phyloP scores from a whole-genome alignment of 495 filamentous ascomycete species.

The Lophiotrema nucula region DNA sequence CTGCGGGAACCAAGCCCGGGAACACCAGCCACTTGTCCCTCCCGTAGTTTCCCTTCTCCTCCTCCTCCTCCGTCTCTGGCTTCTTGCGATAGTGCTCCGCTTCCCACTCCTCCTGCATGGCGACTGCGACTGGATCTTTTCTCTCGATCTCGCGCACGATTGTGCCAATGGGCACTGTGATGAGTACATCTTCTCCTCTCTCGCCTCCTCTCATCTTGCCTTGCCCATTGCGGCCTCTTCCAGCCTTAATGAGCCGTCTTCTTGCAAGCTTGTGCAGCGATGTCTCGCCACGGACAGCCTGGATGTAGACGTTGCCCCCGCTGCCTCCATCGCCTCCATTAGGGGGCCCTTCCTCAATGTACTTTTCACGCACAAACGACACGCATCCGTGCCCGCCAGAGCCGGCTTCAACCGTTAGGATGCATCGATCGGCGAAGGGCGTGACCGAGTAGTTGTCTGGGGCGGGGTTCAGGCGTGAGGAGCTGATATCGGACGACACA shows the following conservation, averaged over 20 bases:
- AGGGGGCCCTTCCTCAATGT: constrained; percentile 80
- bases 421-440: constrained; percentile 83
- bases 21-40: constrained; percentile 83
- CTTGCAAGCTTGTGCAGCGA: constrained; percentile 89
- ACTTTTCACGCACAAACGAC: constrained; percentile 88
- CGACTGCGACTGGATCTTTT: constrained; percentile 72
- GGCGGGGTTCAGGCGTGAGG: constrained; percentile 73
- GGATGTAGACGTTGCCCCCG: constrained; percentile 90
- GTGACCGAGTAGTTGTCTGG: constrained; percentile 79
- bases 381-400: constrained; percentile 87
- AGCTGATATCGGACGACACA: too few species aligned
- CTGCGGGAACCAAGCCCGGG: constrained; percentile 59
- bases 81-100: constrained; percentile 22
- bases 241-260: constrained; percentile 71
- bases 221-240: constrained; percentile 78
- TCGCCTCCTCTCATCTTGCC: constrained; percentile 77
- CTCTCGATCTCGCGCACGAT: constrained; percentile 79
- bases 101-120: constrained; percentile 44
- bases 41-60: constrained; percentile 19
- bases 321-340: constrained; percentile 94
- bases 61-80: constrained; percentile 20
- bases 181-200: constrained; percentile 80
- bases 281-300: constrained; percentile 85
- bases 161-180: constrained; percentile 90
- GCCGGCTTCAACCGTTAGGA: constrained; percentile 71